Conservation (phyloP, 306 rosid species). For the Glycine latifolia region DNA sequence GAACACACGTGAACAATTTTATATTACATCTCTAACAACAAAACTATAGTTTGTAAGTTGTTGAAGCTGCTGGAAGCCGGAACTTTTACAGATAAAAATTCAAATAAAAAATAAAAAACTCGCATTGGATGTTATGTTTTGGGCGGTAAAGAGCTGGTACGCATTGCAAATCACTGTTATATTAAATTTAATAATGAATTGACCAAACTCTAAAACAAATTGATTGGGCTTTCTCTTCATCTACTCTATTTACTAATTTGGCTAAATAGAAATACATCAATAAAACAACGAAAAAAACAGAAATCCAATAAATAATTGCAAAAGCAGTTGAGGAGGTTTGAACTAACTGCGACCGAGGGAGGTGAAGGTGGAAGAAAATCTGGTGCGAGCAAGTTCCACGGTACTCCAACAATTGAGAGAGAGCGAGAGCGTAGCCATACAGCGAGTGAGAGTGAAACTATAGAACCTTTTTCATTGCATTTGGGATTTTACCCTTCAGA, state of each 20-base stretch:
- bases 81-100: no score
- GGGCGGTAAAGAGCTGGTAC: no score
- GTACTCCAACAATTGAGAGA: conserved; percentile 12
- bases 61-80: no score
- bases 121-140: no score
- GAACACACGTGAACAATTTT: no score
- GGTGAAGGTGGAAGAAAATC: conserved; percentile 11
- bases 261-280: conserved; percentile 12
- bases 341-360: background rate
- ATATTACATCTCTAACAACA: no score
- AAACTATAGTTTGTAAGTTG: no score
- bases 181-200: background rate
- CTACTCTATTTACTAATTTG: background rate
- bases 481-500: no score
- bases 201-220: no score
- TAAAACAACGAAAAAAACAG: conserved; percentile 3
- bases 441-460: background rate
- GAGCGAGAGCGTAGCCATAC: conserved; percentile 42
- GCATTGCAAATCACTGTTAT: no score
- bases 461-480: background rate
- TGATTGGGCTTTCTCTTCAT: background rate
- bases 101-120: no score
- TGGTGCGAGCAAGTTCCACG: conserved; percentile 17
- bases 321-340: background rate
- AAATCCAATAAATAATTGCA: background rate